phyloP scores from a whole-genome alignment of 306 rosid species.

The Malus domestica region ASM211411v1 NC_041799.1:41438001-41438500 shows the following conservation, averaged over 20 bases:
- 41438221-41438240: not conserved
- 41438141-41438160: not conserved
- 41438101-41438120: not conserved
- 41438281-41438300: not conserved
- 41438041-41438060: not conserved
- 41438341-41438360: constrained; percentile 66
- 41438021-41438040: not conserved
- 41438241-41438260: not conserved
- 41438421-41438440: constrained; percentile 32
- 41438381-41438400: constrained; percentile 56
- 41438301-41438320: not conserved
- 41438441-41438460: constrained; percentile 22
- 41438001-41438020: not conserved
- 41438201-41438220: not conserved
- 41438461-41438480: not conserved
- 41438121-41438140: not conserved
- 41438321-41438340: constrained; percentile 76
- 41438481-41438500: not conserved
- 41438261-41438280: not conserved
- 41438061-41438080: not conserved
- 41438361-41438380: constrained; percentile 79
- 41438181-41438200: not conserved
- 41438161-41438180: not conserved
- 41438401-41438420: constrained; percentile 54
- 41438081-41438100: not conserved